Percentiles rank a stretch among this genome's conserved stretches.
Conservation (phyloP, 176 grass and related monocot genomes). For the Melocanna baccifera region DNA sequence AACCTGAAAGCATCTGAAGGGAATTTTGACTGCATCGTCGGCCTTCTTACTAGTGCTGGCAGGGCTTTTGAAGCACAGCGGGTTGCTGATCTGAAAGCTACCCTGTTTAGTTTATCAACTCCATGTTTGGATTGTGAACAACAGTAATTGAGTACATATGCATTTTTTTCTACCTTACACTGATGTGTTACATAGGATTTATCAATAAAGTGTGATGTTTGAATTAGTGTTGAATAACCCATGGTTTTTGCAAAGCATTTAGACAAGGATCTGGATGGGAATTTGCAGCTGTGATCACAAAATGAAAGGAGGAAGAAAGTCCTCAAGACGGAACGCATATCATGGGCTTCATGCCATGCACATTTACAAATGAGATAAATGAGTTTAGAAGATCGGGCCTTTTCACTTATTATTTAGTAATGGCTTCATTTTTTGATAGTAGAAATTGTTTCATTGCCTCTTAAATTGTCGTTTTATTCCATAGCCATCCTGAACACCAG, state of each 20-base stretch:
- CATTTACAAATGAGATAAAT: no score
- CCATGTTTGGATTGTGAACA: constrained; percentile 20
- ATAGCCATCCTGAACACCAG: no score
- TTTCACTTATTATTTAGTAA: no score
- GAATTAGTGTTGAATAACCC: not conserved
- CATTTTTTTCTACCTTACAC: not conserved
- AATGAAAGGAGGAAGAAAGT: no score
- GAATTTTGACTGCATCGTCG: constrained; percentile 77
- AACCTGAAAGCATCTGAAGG: constrained; percentile 66
- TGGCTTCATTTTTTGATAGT: no score
- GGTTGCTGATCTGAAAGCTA: constrained; percentile 64
- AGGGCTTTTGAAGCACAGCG: constrained; percentile 63
- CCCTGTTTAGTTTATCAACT: constrained; percentile 37
- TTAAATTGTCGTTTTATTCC: not conserved
- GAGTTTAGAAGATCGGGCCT: no score
- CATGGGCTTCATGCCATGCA: no score
- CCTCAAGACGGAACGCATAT: no score
- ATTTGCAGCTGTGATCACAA: no score
- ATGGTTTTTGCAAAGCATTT: not conserved
- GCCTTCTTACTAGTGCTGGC: constrained; percentile 48
- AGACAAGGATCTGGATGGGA: no score
- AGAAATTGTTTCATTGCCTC: not conserved
- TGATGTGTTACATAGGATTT: not conserved
- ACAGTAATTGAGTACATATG: constrained; percentile 28
- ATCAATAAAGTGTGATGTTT: not conserved